Evolutionary conservation across 805 yeast genomes (phyloP).

Genomic region (Cyberlindnera subsufficiens): DNA sequence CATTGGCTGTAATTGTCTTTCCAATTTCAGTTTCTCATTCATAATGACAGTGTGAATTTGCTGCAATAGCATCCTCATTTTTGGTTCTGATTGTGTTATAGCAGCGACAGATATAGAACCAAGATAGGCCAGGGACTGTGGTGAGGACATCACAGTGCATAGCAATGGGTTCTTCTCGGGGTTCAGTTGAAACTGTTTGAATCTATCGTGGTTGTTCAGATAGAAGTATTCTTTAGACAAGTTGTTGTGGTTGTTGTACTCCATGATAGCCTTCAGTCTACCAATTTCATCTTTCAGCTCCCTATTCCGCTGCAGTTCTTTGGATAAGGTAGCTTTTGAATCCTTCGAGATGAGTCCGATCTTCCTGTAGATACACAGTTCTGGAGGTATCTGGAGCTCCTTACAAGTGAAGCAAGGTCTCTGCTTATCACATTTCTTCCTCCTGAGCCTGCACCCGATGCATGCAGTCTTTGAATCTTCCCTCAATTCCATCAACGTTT

Average conservation of each 20-base stretch:
- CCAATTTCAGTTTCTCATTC: slow-evolving; percentile 3
- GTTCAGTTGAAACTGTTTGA: slow-evolving; percentile 11
- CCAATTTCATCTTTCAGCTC: slow-evolving; percentile 12
- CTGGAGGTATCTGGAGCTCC: slow-evolving; percentile 12
- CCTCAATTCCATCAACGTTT: background rate
- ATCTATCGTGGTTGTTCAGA: slow-evolving; percentile 3
- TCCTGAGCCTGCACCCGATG: slow-evolving; percentile 14
- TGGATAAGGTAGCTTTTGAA: slow-evolving; percentile 10
- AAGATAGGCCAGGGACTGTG: slow-evolving; percentile 9
- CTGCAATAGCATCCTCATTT: slow-evolving; percentile 9
- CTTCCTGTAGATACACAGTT: slow-evolving; percentile 15
- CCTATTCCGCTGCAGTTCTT: slow-evolving; percentile 10
- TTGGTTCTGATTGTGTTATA: slow-evolving; percentile 11
- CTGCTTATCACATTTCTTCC: slow-evolving; percentile 12
- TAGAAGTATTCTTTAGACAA: slow-evolving; percentile 11
- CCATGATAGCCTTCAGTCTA: slow-evolving; percentile 5
- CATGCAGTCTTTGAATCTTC: slow-evolving; percentile 8
- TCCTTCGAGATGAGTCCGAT: slow-evolving; percentile 15
- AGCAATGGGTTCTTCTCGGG: slow-evolving; percentile 14
- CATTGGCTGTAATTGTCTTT: background rate
- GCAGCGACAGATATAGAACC: slow-evolving; percentile 16
- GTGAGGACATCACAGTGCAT: slow-evolving; percentile 10
- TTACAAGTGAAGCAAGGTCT: slow-evolving; percentile 10
- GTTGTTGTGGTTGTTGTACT: slow-evolving; percentile 9
- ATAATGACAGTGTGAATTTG: slow-evolving; percentile 10